These are phyloP conservation scores for Batkoa obscura DNA, from an alignment of 371 early-diverging fungal genomes.

Conservation along the genomic window DNA sequence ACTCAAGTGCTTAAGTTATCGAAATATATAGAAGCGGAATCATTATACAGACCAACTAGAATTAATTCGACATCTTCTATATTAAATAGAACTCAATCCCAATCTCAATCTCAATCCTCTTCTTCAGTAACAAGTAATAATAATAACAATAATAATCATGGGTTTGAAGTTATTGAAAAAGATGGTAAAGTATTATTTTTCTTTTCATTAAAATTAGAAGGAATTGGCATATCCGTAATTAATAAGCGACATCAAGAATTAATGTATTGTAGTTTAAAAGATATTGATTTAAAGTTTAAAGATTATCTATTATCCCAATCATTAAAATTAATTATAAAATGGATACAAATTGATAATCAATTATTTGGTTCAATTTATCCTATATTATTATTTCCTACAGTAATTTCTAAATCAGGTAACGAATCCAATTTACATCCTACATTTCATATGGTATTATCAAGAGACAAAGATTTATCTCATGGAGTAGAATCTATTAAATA, in stretches of 20 bases:
- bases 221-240: conserved; percentile 80
- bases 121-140: background rate
- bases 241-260: conserved; percentile 47
- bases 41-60: conserved; percentile 26
- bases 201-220: conserved; percentile 53
- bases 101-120: background rate
- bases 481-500: conserved; percentile 84
- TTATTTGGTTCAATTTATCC: conserved; percentile 61
- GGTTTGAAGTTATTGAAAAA: conserved; percentile 31
- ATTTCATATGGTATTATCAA: conserved; percentile 38
- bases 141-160: conserved; percentile 15
- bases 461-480: conserved; percentile 63
- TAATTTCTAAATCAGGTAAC: conserved; percentile 37
- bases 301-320: conserved; percentile 62
- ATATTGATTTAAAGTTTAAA: conserved; percentile 44
- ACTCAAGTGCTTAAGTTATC: conserved; percentile 57
- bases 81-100: background rate
- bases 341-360: conserved; percentile 93
- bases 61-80: conserved; percentile 10
- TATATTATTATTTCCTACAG: conserved; percentile 81
- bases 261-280: conserved; percentile 57
- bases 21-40: conserved; percentile 40
- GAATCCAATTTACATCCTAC: conserved; percentile 35
- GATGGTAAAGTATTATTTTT: conserved; percentile 32
- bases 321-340: conserved; percentile 50